Percentiles rank a stretch among this genome's conserved stretches.
phyloP scores from a whole-genome alignment of 2,329 filamentous ascomycete genomes.

The Coniochaeta sp. region DNA sequence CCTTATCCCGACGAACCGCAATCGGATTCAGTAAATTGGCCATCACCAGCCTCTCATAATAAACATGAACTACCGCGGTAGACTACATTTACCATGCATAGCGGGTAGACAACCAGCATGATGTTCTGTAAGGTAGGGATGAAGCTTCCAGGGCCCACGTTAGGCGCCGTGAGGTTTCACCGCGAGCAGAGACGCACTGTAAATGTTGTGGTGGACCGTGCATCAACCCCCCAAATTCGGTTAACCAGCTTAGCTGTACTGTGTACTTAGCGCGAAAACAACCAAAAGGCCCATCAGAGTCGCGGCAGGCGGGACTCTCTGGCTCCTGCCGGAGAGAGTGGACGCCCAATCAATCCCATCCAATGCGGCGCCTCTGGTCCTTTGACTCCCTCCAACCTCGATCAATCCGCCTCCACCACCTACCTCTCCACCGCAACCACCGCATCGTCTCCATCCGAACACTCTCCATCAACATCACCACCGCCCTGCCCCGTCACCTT shows the following conservation, averaged over 20 bases:
- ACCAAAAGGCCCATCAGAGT: background rate
- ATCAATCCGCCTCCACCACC: background rate
- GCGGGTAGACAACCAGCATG: background rate
- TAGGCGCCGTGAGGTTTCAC: constrained; percentile 1
- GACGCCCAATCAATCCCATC: background rate
- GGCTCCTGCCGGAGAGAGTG: background rate
- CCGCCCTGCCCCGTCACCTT: background rate
- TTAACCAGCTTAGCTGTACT: background rate
- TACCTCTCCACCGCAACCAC: too few relatives aligned
- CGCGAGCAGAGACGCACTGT: background rate
- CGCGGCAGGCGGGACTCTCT: background rate
- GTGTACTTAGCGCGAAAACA: background rate
- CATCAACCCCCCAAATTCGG: background rate
- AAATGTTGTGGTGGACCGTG: constrained; percentile 1
- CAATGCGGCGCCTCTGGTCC: background rate
- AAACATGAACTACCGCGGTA: background rate
- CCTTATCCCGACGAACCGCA: background rate
- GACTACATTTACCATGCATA: background rate
- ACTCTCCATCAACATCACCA: background rate
- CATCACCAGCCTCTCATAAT: background rate
- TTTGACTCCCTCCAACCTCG: background rate
- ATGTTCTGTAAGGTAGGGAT: background rate
- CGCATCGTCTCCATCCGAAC: background rate
- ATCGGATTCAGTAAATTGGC: background rate
- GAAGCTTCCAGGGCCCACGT: background rate